These are phyloP conservation scores for Leptographium procerum DNA, from an alignment of 2,329 filamentous ascomycete species.

Conservation along the genomic window DNA sequence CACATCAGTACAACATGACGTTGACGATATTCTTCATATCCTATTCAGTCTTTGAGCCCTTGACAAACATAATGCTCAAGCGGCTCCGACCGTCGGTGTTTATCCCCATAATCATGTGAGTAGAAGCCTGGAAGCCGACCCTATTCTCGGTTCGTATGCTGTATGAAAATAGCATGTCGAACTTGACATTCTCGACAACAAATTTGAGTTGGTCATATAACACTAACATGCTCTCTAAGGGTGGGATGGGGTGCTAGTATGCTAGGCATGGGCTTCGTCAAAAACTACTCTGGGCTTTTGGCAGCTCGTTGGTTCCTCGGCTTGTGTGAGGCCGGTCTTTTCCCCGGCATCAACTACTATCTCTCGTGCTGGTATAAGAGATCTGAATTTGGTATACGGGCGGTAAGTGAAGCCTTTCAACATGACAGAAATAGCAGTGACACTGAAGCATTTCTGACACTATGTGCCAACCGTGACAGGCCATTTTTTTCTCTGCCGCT, in stretches of 20 bases:
- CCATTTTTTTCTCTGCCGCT: constrained; percentile 71
- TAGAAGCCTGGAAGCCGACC: constrained; percentile 11
- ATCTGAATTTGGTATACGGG: constrained; percentile 61
- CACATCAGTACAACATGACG: constrained; percentile 58
- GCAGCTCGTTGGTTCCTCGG: constrained; percentile 62
- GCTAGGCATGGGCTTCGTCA: constrained; percentile 57
- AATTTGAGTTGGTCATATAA: neutral
- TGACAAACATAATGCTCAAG: constrained; percentile 75
- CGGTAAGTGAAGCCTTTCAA: constrained; percentile 12
- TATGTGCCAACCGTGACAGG: constrained; percentile 22
- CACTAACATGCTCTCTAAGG: constrained; percentile 21
- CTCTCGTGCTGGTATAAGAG: constrained; percentile 71
- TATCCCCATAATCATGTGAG: constrained; percentile 68
- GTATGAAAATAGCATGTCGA: too few relatives aligned
- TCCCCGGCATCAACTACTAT: constrained; percentile 59
- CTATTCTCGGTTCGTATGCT: neutral
- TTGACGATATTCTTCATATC: constrained; percentile 81
- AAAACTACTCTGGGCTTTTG: constrained; percentile 53
- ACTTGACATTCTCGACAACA: too few relatives aligned
- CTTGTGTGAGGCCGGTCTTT: constrained; percentile 62
- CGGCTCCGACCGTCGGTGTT: constrained; percentile 65
- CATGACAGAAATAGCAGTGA: too few relatives aligned
- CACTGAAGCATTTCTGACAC: neutral
- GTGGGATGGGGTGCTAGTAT: constrained; percentile 56
- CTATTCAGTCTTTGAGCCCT: constrained; percentile 66